phyloP scores from a whole-genome alignment of 1,139 yeast species.

The Protomyces lactucae-debilis region DNA sequence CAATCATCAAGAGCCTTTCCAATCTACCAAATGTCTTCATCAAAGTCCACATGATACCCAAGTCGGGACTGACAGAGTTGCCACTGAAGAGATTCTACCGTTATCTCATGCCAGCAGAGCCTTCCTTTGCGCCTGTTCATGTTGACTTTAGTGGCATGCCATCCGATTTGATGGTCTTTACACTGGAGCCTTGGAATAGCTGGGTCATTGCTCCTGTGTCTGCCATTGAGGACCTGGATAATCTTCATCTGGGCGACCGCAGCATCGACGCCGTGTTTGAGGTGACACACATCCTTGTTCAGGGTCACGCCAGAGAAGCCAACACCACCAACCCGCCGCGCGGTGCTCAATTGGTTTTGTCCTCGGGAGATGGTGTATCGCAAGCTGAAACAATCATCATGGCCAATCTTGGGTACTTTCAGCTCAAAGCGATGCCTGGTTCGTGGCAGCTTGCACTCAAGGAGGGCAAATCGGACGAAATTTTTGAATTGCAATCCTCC shows the following conservation, averaged over 20 bases:
- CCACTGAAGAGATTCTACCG: conserved; percentile 59
- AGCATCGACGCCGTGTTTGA: conserved; percentile 46
- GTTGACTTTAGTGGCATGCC: conserved; percentile 47
- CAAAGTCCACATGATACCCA: conserved; percentile 58
- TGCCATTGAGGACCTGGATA: conserved; percentile 57
- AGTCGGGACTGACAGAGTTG: conserved; percentile 43
- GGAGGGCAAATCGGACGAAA: conserved; percentile 43
- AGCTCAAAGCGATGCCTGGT: conserved; percentile 67
- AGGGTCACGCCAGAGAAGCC: conserved; percentile 62
- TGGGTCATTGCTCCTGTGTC: conserved; percentile 58
- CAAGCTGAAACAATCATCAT: conserved; percentile 59
- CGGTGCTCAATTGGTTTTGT: conserved; percentile 51
- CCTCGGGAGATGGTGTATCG: conserved; percentile 32
- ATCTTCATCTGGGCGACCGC: conserved; percentile 45
- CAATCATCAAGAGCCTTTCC: conserved; percentile 48
- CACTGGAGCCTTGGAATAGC: conserved; percentile 57
- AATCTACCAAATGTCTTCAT: conserved; percentile 44
- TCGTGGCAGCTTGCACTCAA: conserved; percentile 51
- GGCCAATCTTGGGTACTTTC: conserved; percentile 73
- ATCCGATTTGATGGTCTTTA: conserved; percentile 48
- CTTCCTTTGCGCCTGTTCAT: conserved; percentile 33
- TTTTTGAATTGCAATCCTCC: conserved; percentile 42
- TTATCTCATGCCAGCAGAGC: conserved; percentile 43
- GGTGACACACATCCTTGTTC: conserved; percentile 54
- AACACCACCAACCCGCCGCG: conserved; percentile 43